Evolutionary conservation across 2,329 filamentous ascomycete species (phyloP).

Genomic region (Clonostachys sp.): DNA sequence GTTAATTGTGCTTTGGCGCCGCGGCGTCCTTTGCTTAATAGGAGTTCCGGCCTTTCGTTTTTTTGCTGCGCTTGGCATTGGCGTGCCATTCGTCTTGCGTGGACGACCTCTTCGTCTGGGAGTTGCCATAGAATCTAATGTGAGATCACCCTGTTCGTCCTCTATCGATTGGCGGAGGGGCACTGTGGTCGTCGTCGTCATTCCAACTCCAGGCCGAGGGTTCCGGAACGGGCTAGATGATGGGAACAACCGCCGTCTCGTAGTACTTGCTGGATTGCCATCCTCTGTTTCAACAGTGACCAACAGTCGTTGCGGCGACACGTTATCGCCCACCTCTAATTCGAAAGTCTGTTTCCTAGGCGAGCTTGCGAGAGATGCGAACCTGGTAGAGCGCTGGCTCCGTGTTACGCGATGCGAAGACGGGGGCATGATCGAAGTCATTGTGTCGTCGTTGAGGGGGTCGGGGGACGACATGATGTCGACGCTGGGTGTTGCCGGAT

Average conservation of each 20-base stretch:
- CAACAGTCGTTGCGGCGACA: conserved; percentile 44
- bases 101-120: conserved; percentile 40
- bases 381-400: conserved; percentile 31
- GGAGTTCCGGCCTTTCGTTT: conserved; percentile 44
- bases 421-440: conserved; percentile 24
- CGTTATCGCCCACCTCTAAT: conserved; percentile 46
- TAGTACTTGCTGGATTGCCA: conserved; percentile 17
- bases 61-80: conserved; percentile 32
- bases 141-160: conserved; percentile 25
- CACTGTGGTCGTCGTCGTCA: conserved; percentile 42
- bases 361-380: conserved; percentile 31
- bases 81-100: conserved; percentile 46
- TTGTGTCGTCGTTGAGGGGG: conserved; percentile 37
- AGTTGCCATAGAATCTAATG: conserved; percentile 22
- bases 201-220: conserved; percentile 2
- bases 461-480: conserved; percentile 47
- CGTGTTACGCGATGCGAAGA: conserved; percentile 36
- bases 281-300: conserved; percentile 51
- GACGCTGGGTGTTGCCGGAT: conserved; percentile 27
- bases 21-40: conserved; percentile 22
- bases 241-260: conserved; percentile 36
- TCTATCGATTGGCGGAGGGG: conserved; percentile 40
- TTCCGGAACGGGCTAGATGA: conserved; percentile 26
- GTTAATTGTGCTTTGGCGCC: conserved; percentile 20
- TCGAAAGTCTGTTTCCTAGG: conserved; percentile 54